Evolutionary conservation across 768 basidiomycete species (phyloP).

Genomic region (Favolaschia claudopus): DNA sequence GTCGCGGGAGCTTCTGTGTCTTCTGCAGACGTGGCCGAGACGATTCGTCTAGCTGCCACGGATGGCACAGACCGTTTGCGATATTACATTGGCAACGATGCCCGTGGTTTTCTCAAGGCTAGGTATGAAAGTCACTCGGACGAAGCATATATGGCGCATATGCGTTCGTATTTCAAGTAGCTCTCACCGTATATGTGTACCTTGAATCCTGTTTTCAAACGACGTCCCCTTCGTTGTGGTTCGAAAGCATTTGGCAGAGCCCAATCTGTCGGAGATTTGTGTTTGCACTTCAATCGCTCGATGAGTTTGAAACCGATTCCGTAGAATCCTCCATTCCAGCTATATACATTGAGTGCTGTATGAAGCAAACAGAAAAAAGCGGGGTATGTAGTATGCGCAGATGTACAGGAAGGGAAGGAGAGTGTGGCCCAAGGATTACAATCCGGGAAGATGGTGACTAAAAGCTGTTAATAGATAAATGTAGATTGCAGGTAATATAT

Average conservation of each 20-base stretch:
- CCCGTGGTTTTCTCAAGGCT: constrained; percentile 30
- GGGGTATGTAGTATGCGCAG: constrained; percentile 18
- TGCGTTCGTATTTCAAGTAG: constrained; percentile 27
- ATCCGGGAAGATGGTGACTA: constrained; percentile 10
- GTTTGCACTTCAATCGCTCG: not conserved
- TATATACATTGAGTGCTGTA: too few relatives aligned
- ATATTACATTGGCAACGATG: constrained; percentile 30
- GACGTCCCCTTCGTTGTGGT: too few relatives aligned
- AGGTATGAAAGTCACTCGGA: constrained; percentile 27
- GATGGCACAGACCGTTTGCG: constrained; percentile 30
- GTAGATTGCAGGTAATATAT: constrained; percentile 30
- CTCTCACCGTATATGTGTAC: too few relatives aligned
- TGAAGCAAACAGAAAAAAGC: not conserved
- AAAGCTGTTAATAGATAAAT: constrained; percentile 22
- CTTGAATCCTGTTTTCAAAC: too few relatives aligned
- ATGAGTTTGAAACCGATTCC: not conserved
- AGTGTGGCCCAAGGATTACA: constrained; percentile 8
- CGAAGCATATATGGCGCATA: constrained; percentile 28
- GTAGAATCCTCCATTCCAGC: constrained; percentile 17
- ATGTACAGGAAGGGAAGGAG: constrained; percentile 12
- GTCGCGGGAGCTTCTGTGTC: constrained; percentile 14
- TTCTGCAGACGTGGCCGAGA: constrained; percentile 29
- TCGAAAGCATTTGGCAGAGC: too few relatives aligned
- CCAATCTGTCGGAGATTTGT: too few relatives aligned
- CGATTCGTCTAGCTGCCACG: constrained; percentile 28